Evolutionary conservation across 495 filamentous ascomycete species (phyloP).

Genomic region (Podospora sp.): DNA sequence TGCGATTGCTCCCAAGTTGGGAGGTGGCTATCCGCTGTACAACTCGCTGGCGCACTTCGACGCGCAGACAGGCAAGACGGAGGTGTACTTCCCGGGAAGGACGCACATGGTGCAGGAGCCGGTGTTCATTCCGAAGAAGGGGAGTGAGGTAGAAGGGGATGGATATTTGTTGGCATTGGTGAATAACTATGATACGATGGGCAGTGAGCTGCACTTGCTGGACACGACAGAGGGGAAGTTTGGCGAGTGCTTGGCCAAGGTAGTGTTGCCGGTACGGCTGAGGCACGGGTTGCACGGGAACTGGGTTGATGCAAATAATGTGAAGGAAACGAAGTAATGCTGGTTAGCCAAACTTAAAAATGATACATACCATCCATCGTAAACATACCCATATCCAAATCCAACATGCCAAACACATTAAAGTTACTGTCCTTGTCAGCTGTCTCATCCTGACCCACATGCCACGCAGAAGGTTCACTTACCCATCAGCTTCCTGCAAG

Average conservation of each 20-base stretch:
- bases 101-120: constrained; percentile 54
- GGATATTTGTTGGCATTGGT: constrained; percentile 54
- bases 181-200: constrained; percentile 40
- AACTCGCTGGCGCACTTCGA: constrained; percentile 43
- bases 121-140: constrained; percentile 49
- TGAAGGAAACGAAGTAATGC: neutral
- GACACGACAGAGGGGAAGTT: constrained; percentile 22
- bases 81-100: constrained; percentile 45
- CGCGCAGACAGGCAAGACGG: constrained; percentile 22
- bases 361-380: constrained; percentile 11
- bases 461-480: neutral
- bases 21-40: constrained; percentile 34
- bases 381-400: constrained; percentile 18
- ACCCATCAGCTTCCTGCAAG: constrained; percentile 9
- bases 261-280: constrained; percentile 19
- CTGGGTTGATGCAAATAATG: constrained; percentile 22
- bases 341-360: neutral
- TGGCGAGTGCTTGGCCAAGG: constrained; percentile 7
- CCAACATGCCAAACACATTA: constrained; percentile 17
- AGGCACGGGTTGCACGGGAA: constrained; percentile 23
- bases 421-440: constrained; percentile 12
- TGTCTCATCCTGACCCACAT: neutral
- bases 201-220: constrained; percentile 23
- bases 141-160: constrained; percentile 47
- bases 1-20: constrained; percentile 37